A percentile compares a stretch with the other conserved stretches of the same genome.
Conservation (phyloP, 2,329 filamentous ascomycete genomes). For the Pseudopithomyces chartarum region DNA sequence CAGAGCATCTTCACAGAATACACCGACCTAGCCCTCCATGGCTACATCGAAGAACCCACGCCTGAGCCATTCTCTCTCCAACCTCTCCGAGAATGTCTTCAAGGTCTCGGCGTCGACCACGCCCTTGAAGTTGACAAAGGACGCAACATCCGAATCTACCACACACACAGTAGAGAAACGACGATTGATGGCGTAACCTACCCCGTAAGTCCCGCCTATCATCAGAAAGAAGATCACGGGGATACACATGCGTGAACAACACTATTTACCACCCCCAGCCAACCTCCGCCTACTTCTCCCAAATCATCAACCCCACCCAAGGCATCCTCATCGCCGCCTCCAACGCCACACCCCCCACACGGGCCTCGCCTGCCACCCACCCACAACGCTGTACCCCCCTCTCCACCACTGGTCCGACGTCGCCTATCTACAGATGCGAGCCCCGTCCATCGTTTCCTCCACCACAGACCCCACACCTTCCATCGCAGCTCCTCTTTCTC, state of each 20-base stretch:
- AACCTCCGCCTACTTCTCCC: background rate
- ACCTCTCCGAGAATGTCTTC: conserved; percentile 1
- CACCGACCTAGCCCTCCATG: background rate
- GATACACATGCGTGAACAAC: no score
- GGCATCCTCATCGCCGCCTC: conserved; percentile 9
- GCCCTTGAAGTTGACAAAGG: background rate
- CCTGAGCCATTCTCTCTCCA: background rate
- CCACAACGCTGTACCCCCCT: background rate
- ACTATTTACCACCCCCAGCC: background rate
- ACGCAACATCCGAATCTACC: background rate
- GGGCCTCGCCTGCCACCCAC: background rate
- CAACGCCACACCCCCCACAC: background rate
- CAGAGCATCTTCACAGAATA: background rate
- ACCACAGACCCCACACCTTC: background rate
- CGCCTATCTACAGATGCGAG: conserved; percentile 14
- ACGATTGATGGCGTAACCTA: background rate
- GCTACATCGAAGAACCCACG: background rate
- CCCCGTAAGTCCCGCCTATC: background rate
- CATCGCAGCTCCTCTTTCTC: background rate
- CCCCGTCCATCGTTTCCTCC: background rate
- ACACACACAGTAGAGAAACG: background rate
- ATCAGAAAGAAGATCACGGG: background rate
- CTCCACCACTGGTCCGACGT: conserved; percentile 20
- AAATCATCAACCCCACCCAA: conserved; percentile 2
- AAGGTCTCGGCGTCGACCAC: background rate